Conservation (phyloP, 2,329 filamentous ascomycete species). For the Zymoseptoria passerinii region DNA sequence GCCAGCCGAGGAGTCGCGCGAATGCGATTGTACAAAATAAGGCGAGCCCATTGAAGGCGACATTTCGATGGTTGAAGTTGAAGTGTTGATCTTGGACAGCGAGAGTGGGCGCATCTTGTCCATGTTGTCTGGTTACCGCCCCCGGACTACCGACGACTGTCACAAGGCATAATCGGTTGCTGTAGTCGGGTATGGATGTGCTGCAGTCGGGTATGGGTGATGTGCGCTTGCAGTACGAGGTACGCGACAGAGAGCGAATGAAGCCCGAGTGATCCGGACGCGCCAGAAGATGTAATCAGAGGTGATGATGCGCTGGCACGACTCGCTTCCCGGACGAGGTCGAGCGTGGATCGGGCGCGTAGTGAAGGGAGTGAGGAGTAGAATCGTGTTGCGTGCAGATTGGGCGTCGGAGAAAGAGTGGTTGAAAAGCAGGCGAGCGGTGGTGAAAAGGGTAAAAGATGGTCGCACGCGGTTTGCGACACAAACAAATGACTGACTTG, state of each 20-base stretch:
- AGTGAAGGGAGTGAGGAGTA: too few relatives aligned
- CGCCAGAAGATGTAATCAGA: conserved; percentile 15
- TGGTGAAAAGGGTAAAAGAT: neutral
- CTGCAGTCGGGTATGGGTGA: conserved; percentile 20
- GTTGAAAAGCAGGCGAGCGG: neutral
- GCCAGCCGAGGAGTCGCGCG: conserved; percentile 28
- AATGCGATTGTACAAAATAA: conserved; percentile 28
- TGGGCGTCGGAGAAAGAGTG: neutral
- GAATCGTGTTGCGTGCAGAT: neutral
- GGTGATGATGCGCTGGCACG: conserved; percentile 20
- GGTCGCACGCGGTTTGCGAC: neutral
- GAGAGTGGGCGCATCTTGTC: conserved; percentile 23
- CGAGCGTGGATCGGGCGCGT: conserved; percentile 2
- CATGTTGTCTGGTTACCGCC: conserved; percentile 18
- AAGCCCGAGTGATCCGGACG: conserved; percentile 17
- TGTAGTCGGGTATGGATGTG: conserved; percentile 3
- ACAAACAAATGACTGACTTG: neutral
- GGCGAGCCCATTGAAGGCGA: conserved; percentile 15
- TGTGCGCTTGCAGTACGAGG: conserved; percentile 14
- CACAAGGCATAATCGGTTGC: conserved; percentile 16
- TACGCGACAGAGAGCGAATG: conserved; percentile 14
- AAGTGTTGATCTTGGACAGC: conserved; percentile 18
- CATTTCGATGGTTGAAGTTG: conserved; percentile 16
- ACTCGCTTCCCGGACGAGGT: conserved; percentile 5
- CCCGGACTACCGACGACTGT: conserved; percentile 12